Evolutionary conservation across 208 protist species (phyloP), one percentile per base, ranked within the genome.

Genomic region (Herpetomonas samuelpessoai): DNA sequence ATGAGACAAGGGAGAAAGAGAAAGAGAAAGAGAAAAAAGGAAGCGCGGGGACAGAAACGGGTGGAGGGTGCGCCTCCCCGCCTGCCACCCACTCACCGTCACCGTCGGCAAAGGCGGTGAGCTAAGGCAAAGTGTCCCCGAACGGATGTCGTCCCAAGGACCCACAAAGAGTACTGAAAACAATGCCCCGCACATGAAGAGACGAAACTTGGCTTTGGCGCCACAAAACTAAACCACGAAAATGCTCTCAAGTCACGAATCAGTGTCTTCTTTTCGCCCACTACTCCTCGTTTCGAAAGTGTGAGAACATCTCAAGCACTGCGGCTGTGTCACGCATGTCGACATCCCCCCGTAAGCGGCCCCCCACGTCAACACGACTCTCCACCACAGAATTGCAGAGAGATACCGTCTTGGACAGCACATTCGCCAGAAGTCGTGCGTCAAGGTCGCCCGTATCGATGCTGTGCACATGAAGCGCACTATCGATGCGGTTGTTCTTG

Each of bases 301-400:
- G 60, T 39, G 71, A 62, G 24, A 81, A 81, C 25, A 76, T 59
- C n/a, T 76, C 70, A 46, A 86, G 76, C 24, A 88, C 61, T n/a
- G 69, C 64, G 22, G 65, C 62, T 35, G 81, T 67, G 41, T 83
- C 68, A 3, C 57, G 61, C 74, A 91, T 74, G 26, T 81, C 65
- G 2, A 74, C 65, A 12, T 77, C 80, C 26, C 53, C 50, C n/a
- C 78, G 68, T 26, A 74, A 54, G 14, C 62, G 22, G 0, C 84
- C 84, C 2, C 68, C 71, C 12, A 91, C 27, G 56, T 88, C 81
- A 41, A 88, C 68, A 25, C 81, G 74, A 64, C 76, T 84, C 51
- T 68, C 78, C 9, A 82, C 68, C 1, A 85, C 74, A 9, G 81
- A 86, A 9, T 60, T 69, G 59, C 76, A 91, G 10, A 91, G 65